Evolutionary conservation across 441 rosid species (phyloP), one percentile per base, ranked within the genome.

Genomic region (Flueggea neowawraea): DNA sequence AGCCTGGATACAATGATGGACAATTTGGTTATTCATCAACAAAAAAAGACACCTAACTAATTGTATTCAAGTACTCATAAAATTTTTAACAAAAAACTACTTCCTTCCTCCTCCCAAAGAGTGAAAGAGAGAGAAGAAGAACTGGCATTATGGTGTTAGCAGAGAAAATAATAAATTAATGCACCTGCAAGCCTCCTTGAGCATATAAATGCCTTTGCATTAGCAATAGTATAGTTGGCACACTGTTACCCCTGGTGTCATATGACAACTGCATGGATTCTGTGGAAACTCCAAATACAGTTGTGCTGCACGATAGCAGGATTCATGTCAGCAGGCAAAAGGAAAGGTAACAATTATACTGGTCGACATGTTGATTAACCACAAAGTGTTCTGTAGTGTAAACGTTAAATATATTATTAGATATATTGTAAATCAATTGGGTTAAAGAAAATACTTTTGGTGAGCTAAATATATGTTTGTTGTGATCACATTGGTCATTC

Each of bases 261-360:
- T 72, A 89, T 16, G 97, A 89, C 61, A 91, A 74, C 70, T 91
- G 96, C 97, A 91, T 87, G 9, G 96, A 87, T 69, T 89, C 96
- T 2, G 97, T 82, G 47, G 97, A 91, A 71, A 91, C 97, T 70
- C 97, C 97, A 70, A 91, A 91, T 54, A 89, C 96, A 67, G 86
- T 88, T 54, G 90, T 70, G 67, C 96, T 91, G 55, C 79, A 66
- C 52, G 52, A 74, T 63, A 52, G 57, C 11, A 70, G 50, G 49
- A 55, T 45, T 58, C 9, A 49, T n/a, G 44, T 61, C 22, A 57
- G 8, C 47, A 48, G 60, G 55, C 32, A 45, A 52, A 62, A 47
- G 31, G 53, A 17, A 22, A 59, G 54, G 31, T 14, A 53, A 56
- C 4, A 14, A 15, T 50, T 41, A 8, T 31, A 36, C 58, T 15